A percentile compares a stretch with the other conserved stretches of the same genome.
These are phyloP conservation scores for Periglandula ipomoeae DNA, from an alignment of 2,329 filamentous ascomycete species.

Conservation along the genomic window DNA sequence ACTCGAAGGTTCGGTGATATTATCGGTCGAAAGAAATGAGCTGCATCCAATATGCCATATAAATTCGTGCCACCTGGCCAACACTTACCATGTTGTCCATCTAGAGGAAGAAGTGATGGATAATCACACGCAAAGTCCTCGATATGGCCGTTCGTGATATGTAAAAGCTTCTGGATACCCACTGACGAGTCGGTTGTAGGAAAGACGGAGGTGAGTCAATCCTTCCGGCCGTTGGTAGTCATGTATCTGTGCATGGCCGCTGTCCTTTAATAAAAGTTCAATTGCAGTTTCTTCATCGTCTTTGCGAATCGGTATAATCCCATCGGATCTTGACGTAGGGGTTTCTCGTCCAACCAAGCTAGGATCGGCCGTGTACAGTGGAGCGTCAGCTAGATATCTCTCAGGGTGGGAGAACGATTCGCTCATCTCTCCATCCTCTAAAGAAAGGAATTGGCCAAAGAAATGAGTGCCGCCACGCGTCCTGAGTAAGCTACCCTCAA, in stretches of 20 bases:
- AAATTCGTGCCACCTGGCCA: slow-evolving; percentile 26
- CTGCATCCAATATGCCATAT: slow-evolving; percentile 33
- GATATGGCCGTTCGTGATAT: slow-evolving; percentile 33
- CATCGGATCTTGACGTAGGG: slow-evolving; percentile 1
- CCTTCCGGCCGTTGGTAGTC: slow-evolving; percentile 16
- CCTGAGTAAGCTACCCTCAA: slow-evolving; percentile 35
- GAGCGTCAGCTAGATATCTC: slow-evolving; percentile 40
- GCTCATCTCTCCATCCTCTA: slow-evolving; percentile 40
- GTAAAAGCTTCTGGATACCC: slow-evolving; percentile 35
- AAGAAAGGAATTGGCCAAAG: slow-evolving; percentile 33
- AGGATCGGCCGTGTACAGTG: slow-evolving; percentile 19
- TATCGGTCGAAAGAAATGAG: slow-evolving; percentile 42
- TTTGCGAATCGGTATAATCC: slow-evolving; percentile 9
- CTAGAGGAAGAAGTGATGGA: slow-evolving; percentile 21
- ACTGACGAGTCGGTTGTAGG: slow-evolving; percentile 38
- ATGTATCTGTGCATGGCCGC: slow-evolving; percentile 7
- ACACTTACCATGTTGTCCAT: slow-evolving; percentile 1
- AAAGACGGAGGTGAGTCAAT: slow-evolving; percentile 47
- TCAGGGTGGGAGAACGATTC: slow-evolving; percentile 33
- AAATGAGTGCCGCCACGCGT: slow-evolving; percentile 19
- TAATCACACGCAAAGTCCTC: slow-evolving; percentile 44
- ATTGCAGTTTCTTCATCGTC: slow-evolving; percentile 21
- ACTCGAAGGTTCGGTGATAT: slow-evolving; percentile 43
- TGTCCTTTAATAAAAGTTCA: slow-evolving; percentile 13
- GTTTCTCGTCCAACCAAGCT: background rate